Conservation (phyloP, 1,139 yeast genomes). For the Geotrichum candidum region DNA sequence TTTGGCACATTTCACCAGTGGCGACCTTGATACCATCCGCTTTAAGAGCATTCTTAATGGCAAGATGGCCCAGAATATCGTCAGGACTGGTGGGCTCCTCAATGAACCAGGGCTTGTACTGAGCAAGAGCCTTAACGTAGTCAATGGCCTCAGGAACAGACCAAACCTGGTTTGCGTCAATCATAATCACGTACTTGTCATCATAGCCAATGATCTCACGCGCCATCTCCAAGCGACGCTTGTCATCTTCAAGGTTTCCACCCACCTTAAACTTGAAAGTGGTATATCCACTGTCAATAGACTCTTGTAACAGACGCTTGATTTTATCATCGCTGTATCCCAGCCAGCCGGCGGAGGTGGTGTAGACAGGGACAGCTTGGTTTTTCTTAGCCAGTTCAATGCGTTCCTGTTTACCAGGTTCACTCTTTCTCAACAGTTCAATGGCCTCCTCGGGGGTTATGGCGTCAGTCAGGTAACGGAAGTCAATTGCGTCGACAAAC, state of each 20-base stretch:
- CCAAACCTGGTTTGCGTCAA: slow-evolving; percentile 41
- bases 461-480: slow-evolving; percentile 39
- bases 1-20: slow-evolving; percentile 42
- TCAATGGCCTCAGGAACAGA: slow-evolving; percentile 40
- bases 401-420: slow-evolving; percentile 34
- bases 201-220: slow-evolving; percentile 39
- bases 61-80: slow-evolving; percentile 38
- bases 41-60: slow-evolving; percentile 36
- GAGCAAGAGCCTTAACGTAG: slow-evolving; percentile 36
- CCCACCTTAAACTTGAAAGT: slow-evolving; percentile 43
- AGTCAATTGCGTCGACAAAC: slow-evolving; percentile 41
- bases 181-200: slow-evolving; percentile 32
- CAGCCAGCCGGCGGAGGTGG: slow-evolving; percentile 44
- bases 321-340: slow-evolving; percentile 42
- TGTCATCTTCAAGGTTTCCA: slow-evolving; percentile 36
- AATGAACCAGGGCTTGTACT: slow-evolving; percentile 39
- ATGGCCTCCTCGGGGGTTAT: slow-evolving; percentile 39
- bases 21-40: slow-evolving; percentile 39
- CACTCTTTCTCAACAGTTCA: slow-evolving; percentile 30
- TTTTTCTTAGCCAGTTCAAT: slow-evolving; percentile 34
- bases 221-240: slow-evolving; percentile 35
- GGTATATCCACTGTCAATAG: slow-evolving; percentile 38
- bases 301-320: slow-evolving; percentile 32
- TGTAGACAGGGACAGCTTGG: slow-evolving; percentile 41
- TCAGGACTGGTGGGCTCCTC: slow-evolving; percentile 43